Evolutionary conservation across 345 rosid genomes (phyloP).

Genomic region (Garcia nutans): DNA sequence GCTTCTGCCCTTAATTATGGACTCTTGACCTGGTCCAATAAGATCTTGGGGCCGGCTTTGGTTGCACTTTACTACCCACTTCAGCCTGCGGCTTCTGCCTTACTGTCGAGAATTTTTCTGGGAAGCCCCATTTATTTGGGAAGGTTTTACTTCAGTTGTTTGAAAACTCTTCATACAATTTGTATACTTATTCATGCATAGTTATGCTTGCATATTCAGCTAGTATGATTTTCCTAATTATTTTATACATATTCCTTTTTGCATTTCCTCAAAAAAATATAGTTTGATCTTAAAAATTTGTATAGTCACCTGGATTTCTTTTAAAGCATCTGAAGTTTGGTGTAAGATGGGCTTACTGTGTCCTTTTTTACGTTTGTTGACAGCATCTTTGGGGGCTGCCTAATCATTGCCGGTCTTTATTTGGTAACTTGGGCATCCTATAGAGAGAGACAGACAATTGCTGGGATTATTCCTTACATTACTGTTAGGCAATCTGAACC

Average conservation of each 20-base stretch:
- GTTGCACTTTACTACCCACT: conserved; percentile 97
- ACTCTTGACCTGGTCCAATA: conserved; percentile 94
- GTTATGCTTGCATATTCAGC: not conserved
- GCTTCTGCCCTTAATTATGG: conserved; percentile 94
- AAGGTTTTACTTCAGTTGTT: conserved; percentile 48
- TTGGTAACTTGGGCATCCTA: conserved; percentile 90
- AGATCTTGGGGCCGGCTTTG: conserved; percentile 90
- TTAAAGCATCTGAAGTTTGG: not conserved
- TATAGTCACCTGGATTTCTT: not conserved
- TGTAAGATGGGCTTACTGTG: conserved; percentile 13
- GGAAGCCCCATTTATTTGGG: conserved; percentile 93
- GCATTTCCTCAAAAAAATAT: not conserved
- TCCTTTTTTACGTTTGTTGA: conserved; percentile 6
- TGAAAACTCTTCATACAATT: not conserved
- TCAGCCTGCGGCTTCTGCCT: conserved; percentile 88
- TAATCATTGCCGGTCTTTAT: conserved; percentile 77
- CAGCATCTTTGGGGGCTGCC: conserved; percentile 80
- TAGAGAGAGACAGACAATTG: conserved; percentile 44
- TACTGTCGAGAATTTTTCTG: conserved; percentile 81
- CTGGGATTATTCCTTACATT: conserved; percentile 31
- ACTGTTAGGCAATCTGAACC: conserved; percentile 48
- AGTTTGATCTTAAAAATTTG: not conserved
- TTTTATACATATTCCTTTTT: not conserved
- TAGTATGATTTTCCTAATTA: not conserved
- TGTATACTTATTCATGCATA: not conserved